phyloP scores from a whole-genome alignment of 179 eudicot genomes.

The Beta macrorhiza region DNA sequence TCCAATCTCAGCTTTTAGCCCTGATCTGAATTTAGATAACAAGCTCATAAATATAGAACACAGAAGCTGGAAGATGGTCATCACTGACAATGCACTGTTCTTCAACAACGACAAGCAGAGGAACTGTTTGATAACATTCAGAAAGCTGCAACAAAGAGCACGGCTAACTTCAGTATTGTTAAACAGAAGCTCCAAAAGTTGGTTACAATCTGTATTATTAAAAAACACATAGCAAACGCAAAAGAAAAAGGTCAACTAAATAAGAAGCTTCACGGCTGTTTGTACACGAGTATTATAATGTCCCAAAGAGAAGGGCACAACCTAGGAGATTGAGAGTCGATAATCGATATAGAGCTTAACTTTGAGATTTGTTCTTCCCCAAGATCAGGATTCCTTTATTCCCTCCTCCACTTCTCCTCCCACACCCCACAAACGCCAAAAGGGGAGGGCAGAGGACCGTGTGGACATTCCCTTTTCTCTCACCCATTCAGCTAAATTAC shows the following conservation, averaged over 20 bases:
- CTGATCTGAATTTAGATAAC: constrained; percentile 76
- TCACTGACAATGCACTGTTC: constrained; percentile 94
- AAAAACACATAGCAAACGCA: background rate
- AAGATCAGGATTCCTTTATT: background rate
- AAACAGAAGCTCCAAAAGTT: background rate
- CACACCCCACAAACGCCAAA: no score
- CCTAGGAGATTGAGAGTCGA: background rate
- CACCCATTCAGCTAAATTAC: background rate
- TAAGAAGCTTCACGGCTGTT: background rate
- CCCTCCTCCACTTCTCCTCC: background rate
- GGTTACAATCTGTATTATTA: background rate
- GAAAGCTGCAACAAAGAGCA: constrained; percentile 62
- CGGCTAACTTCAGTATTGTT: constrained; percentile 8
- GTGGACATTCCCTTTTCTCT: background rate
- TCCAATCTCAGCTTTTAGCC: constrained; percentile 88
- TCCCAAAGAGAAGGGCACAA: background rate
- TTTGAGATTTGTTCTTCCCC: background rate
- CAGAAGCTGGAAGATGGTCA: constrained; percentile 91
- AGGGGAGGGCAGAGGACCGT: no score
- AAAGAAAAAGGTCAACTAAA: background rate
- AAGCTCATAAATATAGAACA: constrained; percentile 83
- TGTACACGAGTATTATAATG: background rate
- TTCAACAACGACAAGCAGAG: constrained; percentile 87
- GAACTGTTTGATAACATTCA: constrained; percentile 77
- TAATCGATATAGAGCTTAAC: background rate